phyloP scores from a whole-genome alignment of 2,329 filamentous ascomycete genomes.

The Phaeosphaeriaceae sp. region DNA sequence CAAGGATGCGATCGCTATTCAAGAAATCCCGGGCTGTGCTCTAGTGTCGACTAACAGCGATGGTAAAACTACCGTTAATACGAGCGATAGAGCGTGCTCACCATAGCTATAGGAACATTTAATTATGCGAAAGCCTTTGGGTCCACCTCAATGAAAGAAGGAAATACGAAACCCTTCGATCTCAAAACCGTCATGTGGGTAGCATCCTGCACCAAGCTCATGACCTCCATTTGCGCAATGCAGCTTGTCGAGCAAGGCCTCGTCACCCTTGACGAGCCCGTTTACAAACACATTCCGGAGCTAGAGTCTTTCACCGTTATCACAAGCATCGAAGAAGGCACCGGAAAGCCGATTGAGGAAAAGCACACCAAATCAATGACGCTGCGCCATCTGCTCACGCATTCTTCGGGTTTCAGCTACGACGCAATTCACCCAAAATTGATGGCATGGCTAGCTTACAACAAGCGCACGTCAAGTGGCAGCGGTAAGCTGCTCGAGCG shows the following conservation, averaged over 20 bases:
- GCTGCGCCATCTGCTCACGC: slow-evolving; percentile 54
- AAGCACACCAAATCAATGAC: slow-evolving; percentile 37
- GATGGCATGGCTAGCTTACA: slow-evolving; percentile 45
- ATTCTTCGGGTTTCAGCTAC: slow-evolving; percentile 58
- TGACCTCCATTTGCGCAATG: slow-evolving; percentile 43
- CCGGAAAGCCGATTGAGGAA: slow-evolving; percentile 30
- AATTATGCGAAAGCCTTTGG: slow-evolving; percentile 48
- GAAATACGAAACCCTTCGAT: slow-evolving; percentile 28
- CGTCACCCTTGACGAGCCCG: slow-evolving; percentile 39
- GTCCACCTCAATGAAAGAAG: slow-evolving; percentile 27
- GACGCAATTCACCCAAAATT: slow-evolving; percentile 52
- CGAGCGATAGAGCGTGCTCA: background rate
- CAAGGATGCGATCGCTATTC: slow-evolving; percentile 22
- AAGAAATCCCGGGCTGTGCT: slow-evolving; percentile 35
- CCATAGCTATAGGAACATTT: slow-evolving; percentile 39
- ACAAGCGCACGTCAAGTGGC: slow-evolving; percentile 30
- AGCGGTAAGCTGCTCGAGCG: slow-evolving; percentile 55
- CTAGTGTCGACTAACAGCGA: slow-evolving; percentile 33
- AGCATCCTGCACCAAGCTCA: slow-evolving; percentile 49
- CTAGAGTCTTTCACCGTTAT: slow-evolving; percentile 34
- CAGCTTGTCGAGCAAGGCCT: slow-evolving; percentile 46
- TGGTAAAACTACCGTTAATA: slow-evolving; percentile 15
- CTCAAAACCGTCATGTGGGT: slow-evolving; percentile 46
- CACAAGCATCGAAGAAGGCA: slow-evolving; percentile 29
- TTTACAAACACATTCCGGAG: slow-evolving; percentile 44